A percentile compares a stretch with the other conserved stretches of the same genome.
Evolutionary conservation across 768 basidiomycete species (phyloP).

Genomic region (Trametes maxima): DNA sequence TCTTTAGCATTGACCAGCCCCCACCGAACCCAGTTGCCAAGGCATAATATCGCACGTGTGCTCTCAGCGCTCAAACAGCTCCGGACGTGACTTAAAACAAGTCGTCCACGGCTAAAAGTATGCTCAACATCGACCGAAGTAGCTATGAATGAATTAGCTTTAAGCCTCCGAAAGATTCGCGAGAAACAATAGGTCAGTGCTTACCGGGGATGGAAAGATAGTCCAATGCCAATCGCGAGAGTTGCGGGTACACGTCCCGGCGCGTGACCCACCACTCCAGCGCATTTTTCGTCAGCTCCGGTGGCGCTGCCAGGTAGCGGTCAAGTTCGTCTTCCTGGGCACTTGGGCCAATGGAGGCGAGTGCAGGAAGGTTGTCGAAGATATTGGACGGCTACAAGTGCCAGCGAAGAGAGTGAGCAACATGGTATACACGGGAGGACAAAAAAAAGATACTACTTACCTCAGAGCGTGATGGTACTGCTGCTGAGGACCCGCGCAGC

Average conservation of each 20-base stretch:
- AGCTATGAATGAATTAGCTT: constrained; percentile 25
- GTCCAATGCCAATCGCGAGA: constrained; percentile 39
- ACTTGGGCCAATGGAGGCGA: not conserved
- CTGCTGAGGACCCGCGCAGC: not conserved
- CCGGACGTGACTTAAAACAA: constrained; percentile 33
- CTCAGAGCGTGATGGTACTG: not conserved
- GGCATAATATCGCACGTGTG: constrained; percentile 35
- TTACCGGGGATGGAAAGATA: constrained; percentile 25
- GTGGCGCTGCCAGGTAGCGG: constrained; percentile 31
- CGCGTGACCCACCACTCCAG: constrained; percentile 37
- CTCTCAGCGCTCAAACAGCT: constrained; percentile 33
- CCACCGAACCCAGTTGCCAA: constrained; percentile 33
- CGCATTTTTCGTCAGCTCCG: constrained; percentile 29
- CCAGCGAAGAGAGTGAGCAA: too few relatives aligned
- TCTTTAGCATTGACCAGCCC: constrained; percentile 30
- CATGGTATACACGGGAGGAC: not conserved
- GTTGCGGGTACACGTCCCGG: constrained; percentile 29
- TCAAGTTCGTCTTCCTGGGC: constrained; percentile 33
- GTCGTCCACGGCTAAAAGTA: constrained; percentile 32
- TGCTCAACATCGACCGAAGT: constrained; percentile 36
- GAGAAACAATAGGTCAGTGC: not conserved
- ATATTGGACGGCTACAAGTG: constrained; percentile 33
- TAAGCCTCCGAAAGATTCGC: not conserved
- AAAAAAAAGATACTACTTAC: not conserved
- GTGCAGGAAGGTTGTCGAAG: constrained; percentile 33